A percentile compares a stretch with the other conserved stretches of the same genome.
phyloP scores from a whole-genome alignment of 2,329 filamentous ascomycete species.

The Alternaria sp. region DNA sequence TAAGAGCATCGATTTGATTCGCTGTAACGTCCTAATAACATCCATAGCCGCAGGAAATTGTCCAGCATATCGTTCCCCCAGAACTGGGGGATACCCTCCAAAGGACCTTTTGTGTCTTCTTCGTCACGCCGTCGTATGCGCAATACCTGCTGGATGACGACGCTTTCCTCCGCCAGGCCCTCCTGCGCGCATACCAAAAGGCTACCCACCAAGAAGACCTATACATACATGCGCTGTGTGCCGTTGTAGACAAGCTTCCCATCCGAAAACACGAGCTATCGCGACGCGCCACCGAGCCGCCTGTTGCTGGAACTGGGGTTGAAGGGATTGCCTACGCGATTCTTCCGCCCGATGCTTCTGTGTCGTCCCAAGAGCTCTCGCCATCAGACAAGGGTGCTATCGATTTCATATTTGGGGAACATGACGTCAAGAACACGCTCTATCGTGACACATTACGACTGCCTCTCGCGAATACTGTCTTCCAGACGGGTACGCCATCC shows the following conservation, averaged over 20 bases:
- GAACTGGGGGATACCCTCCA: not conserved
- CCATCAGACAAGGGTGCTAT: conserved; percentile 35
- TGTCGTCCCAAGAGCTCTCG: conserved; percentile 13
- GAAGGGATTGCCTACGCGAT: conserved; percentile 49
- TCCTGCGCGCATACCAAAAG: conserved; percentile 29
- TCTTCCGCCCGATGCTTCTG: conserved; percentile 24
- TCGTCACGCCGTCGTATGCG: conserved; percentile 48
- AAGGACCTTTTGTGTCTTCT: conserved; percentile 39
- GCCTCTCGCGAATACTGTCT: conserved; percentile 80
- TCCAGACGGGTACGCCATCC: conserved; percentile 68
- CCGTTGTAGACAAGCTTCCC: conserved; percentile 52
- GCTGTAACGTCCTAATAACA: conserved; percentile 15
- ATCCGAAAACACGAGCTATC: conserved; percentile 14
- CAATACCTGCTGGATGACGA: conserved; percentile 40
- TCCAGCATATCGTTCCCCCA: conserved; percentile 37
- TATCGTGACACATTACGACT: conserved; percentile 56
- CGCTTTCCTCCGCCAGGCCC: conserved; percentile 39
- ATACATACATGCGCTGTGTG: conserved; percentile 38
- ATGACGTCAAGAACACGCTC: conserved; percentile 3
- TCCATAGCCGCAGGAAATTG: conserved; percentile 34
- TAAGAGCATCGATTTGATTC: conserved; percentile 19
- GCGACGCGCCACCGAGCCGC: conserved; percentile 17
- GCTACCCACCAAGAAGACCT: not conserved
- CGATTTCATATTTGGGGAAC: conserved; percentile 31
- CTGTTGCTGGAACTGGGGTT: conserved; percentile 35